phyloP scores from a whole-genome alignment of 495 filamentous ascomycete genomes.

The Neurospora intermedia region DNA sequence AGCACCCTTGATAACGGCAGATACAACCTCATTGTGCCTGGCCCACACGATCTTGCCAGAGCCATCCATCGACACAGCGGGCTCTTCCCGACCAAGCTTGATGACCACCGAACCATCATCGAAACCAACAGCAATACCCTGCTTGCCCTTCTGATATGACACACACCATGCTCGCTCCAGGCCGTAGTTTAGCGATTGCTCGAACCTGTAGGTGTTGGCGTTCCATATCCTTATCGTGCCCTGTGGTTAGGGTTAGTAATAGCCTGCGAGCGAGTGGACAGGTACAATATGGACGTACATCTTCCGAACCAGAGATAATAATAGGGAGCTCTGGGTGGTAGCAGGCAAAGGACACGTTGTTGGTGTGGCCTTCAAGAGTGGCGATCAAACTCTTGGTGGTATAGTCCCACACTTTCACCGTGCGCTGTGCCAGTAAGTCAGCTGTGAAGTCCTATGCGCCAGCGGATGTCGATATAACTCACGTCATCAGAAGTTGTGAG shows the following conservation, averaged over 20 bases:
- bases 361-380: constrained; percentile 92
- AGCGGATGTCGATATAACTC: background rate
- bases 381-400: constrained; percentile 96
- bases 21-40: constrained; percentile 65
- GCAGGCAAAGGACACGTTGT: constrained; percentile 97
- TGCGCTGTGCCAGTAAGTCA: constrained; percentile 33
- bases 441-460: background rate
- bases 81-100: constrained; percentile 95
- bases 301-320: constrained; percentile 97
- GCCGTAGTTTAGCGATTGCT: constrained; percentile 92
- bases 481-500: constrained; percentile 89
- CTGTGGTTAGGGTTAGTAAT: constrained; percentile 5
- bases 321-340: constrained; percentile 96
- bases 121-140: constrained; percentile 91
- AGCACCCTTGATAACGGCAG: constrained; percentile 87
- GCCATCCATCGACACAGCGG: constrained; percentile 91
- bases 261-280: no score
- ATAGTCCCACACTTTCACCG: constrained; percentile 97
- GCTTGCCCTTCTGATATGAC: constrained; percentile 82
- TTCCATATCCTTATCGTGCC: constrained; percentile 99
- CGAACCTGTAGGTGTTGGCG: constrained; percentile 88
- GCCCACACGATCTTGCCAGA: constrained; percentile 96
- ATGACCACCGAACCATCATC: constrained; percentile 97
- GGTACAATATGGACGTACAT: constrained; percentile 29
- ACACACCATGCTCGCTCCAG: constrained; percentile 97